Conservation (phyloP, 1,284 basidiomycete genomes). For the Heliocybe sulcata region DNA sequence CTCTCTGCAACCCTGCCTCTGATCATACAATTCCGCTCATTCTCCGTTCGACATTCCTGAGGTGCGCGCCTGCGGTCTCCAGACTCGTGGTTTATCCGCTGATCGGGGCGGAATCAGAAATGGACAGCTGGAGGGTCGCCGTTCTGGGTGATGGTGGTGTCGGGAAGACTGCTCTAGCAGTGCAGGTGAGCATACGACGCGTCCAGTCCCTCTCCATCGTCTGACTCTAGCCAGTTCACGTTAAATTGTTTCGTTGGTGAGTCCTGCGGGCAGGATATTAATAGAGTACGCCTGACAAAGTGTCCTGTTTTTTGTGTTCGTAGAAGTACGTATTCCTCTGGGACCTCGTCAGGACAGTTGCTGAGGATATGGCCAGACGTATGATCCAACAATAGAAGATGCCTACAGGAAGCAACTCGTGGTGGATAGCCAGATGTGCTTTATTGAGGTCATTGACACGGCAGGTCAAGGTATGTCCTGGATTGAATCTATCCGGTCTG, state of each 20-base stretch:
- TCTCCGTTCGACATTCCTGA: slow-evolving; percentile 1
- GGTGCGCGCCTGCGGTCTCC: not conserved
- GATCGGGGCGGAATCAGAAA: slow-evolving; percentile 23
- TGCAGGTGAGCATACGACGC: slow-evolving; percentile 59
- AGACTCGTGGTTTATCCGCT: not conserved
- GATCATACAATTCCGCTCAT: not conserved
- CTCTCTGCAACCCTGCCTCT: not conserved
- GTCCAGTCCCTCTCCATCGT: slow-evolving; percentile 10
- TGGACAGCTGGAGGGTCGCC: slow-evolving; percentile 90
- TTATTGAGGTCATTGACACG: slow-evolving; percentile 90
- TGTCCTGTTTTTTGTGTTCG: slow-evolving; percentile 9
- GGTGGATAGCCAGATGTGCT: slow-evolving; percentile 88
- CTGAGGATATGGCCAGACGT: slow-evolving; percentile 43
- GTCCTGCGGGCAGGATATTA: slow-evolving; percentile 14
- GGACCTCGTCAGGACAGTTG: not conserved
- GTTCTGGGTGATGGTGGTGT: slow-evolving; percentile 97
- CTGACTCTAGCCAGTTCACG: slow-evolving; percentile 57
- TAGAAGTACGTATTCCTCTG: slow-evolving; percentile 38
- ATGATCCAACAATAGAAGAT: slow-evolving; percentile 93
- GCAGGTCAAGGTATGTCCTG: slow-evolving; percentile 78
- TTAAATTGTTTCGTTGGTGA: slow-evolving; percentile 89
- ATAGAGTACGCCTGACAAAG: slow-evolving; percentile 13
- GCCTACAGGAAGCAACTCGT: slow-evolving; percentile 90
- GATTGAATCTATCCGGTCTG: slow-evolving; percentile 8
- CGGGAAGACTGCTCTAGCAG: slow-evolving; percentile 94